These are phyloP conservation scores for Trypanosoma congolense DNA, from an alignment of 208 protist genomes.

Conservation along the genomic window DNA sequence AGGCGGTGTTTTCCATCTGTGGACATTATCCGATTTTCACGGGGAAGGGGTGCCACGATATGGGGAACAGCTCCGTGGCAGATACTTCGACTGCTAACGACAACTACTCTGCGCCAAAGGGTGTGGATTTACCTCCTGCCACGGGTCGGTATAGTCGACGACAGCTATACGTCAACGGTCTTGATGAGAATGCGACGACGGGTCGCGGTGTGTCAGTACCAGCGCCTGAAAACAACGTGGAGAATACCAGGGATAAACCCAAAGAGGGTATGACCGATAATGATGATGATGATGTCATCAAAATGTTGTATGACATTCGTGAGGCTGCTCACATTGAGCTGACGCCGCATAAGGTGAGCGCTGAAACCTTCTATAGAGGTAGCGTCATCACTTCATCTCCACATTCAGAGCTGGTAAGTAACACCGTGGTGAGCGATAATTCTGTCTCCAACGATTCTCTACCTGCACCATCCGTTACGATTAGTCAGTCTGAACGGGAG, in stretches of 20 bases:
- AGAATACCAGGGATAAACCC: no score
- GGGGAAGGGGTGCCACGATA: not conserved
- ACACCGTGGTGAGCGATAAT: no score
- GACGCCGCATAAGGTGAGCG: not conserved
- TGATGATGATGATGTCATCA: conserved; percentile 22
- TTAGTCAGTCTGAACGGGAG: conserved; percentile 47
- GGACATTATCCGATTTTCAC: not conserved
- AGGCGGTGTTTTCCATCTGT: not conserved
- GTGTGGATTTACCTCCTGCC: not conserved
- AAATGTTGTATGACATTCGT: conserved; percentile 21
- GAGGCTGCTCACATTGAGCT: conserved; percentile 9
- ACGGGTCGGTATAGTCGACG: not conserved
- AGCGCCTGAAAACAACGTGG: not conserved
- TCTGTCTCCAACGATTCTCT: no score
- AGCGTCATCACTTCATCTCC: no score
- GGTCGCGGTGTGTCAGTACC: not conserved
- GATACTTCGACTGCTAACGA: not conserved
- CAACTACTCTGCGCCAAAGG: not conserved
- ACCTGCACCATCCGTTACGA: conserved; percentile 32
- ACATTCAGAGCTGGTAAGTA: no score
- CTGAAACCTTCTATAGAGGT: not conserved
- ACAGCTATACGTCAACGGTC: not conserved
- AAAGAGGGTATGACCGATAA: no score
- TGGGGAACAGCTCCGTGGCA: not conserved
- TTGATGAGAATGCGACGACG: not conserved